Evolutionary conservation across 1,139 yeast species (phyloP).

Genomic region (Citeromyces hawaiiensis): DNA sequence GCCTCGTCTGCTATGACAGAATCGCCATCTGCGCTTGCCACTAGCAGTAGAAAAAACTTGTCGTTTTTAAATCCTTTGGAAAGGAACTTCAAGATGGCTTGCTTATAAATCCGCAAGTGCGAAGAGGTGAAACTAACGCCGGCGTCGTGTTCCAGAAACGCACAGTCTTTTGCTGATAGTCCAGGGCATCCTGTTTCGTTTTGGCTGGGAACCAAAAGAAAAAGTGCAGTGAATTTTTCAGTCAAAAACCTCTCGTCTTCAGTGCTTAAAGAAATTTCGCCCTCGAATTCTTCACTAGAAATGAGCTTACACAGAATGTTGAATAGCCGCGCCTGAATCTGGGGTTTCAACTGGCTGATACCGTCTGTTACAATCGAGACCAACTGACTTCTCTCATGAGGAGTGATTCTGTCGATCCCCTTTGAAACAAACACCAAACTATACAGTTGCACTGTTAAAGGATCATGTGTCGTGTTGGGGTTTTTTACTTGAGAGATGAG

Average conservation of each 20-base stretch:
- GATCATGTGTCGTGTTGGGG: conserved; percentile 34
- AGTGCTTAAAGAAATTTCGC: conserved; percentile 25
- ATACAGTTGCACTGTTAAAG: conserved; percentile 46
- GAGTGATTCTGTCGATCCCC: conserved; percentile 40
- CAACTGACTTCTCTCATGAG: conserved; percentile 21
- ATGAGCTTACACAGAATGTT: conserved; percentile 45
- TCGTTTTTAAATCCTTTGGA: conserved; percentile 21
- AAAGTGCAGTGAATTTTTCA: conserved; percentile 36
- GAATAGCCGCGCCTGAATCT: conserved; percentile 47
- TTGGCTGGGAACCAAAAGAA: conserved; percentile 37
- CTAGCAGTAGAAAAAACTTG: conserved; percentile 31
- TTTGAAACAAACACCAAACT: conserved; percentile 53
- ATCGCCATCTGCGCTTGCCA: conserved; percentile 52
- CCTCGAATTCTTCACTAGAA: conserved; percentile 35
- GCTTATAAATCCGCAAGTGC: conserved; percentile 34
- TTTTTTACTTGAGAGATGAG: conserved; percentile 48
- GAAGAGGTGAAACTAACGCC: conserved; percentile 43
- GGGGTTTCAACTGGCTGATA: conserved; percentile 22
- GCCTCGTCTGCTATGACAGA: conserved; percentile 40
- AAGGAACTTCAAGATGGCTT: conserved; percentile 24
- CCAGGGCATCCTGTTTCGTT: conserved; percentile 40
- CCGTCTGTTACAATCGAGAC: conserved; percentile 35
- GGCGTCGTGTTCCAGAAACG: conserved; percentile 55
- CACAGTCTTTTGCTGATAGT: conserved; percentile 35
- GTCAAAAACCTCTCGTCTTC: conserved; percentile 30